Base-by-base conservation (phyloP, 495 filamentous ascomycete species). In the Aspergillus hancockii region DNA sequence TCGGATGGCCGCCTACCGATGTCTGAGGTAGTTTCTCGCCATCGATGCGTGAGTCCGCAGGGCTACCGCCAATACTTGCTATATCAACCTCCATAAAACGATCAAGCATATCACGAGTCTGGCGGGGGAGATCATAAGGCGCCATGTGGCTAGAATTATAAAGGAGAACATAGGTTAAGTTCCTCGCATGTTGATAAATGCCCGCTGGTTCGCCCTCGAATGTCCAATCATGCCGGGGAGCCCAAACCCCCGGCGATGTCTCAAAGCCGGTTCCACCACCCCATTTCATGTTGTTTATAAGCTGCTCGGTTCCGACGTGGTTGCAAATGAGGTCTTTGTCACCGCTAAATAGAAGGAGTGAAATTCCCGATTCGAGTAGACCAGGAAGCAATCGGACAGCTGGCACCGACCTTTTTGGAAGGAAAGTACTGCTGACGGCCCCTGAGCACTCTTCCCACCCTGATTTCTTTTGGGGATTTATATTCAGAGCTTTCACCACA, bases 101-200 rank as follows among this genome's bases (percentile, higher is more conserved):
- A 71, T 98, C 94, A 10, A 97, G 85, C 95, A 98, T 98, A 70
- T 98, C 94, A 49, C 94, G 85, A 9, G 87, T 90, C 50, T 92
- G 86, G 23, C 92, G 85, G 13, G 95, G 86, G 63, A 88, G 89
- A 70, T 98, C 93, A 70, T 92, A 98, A 7, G 94, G 94, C 3
- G 97, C 94, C 94, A 98, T 98, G 71, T 98, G 94, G 52, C 88
- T 92, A 31, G 90, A 84, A 74, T 98, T 97, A 79, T 96, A 93
- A 75, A 98, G 96, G 30, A 94, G 79, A 13, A 98, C 86, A 71
- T 98, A 98, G 7, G 94, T 98, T 49, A 98, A 75, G 68, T 98
- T 98, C 52, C 95, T 86, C 2, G 94, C 94, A 71, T 90, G 83
- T 75, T 98, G 94, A 76, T 94, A 98, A 67, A 93, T 87, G 40